These are phyloP conservation scores for Sporothrix variecibatus DNA, from an alignment of 2,329 filamentous ascomycete species.

Conservation along the genomic window DNA sequence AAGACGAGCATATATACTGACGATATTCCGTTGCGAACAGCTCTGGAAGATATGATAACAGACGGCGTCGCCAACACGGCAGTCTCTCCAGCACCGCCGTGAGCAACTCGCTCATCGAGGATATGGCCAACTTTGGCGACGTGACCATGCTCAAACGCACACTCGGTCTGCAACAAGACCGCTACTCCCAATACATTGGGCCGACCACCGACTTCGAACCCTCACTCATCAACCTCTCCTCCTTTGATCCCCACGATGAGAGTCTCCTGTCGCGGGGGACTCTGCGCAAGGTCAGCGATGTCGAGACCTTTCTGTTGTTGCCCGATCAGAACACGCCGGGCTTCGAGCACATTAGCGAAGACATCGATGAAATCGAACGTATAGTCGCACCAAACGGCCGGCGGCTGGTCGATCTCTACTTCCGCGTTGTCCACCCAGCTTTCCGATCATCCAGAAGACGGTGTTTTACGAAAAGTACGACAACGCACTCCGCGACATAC, in stretches of 20 bases:
- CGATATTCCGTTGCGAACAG: constrained; percentile 50
- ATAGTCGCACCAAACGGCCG: constrained; percentile 65
- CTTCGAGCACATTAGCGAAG: constrained; percentile 68
- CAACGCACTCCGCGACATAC: constrained; percentile 58
- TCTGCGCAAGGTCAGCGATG: constrained; percentile 73
- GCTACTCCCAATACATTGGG: constrained; percentile 81
- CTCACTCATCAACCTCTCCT: constrained; percentile 76
- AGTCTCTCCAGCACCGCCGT: constrained; percentile 63
- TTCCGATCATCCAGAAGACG: constrained; percentile 61
- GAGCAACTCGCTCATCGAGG: constrained; percentile 65
- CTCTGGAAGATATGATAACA: constrained; percentile 58
- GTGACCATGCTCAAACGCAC: constrained; percentile 67
- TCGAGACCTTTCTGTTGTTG: constrained; percentile 78
- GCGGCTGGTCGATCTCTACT: constrained; percentile 67
- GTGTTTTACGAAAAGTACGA: constrained; percentile 64
- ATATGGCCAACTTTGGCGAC: constrained; percentile 70
- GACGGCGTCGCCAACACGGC: constrained; percentile 55
- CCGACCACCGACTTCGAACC: constrained; percentile 82
- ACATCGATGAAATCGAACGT: constrained; percentile 69
- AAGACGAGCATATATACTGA: constrained; percentile 8
- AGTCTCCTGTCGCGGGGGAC: constrained; percentile 69
- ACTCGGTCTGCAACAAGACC: constrained; percentile 73
- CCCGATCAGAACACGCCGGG: constrained; percentile 73
- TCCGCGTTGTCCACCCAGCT: constrained; percentile 60
- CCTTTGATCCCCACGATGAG: constrained; percentile 80